phyloP scores from a whole-genome alignment of 306 rosid genomes.

The Cucurbita maxima region DNA sequence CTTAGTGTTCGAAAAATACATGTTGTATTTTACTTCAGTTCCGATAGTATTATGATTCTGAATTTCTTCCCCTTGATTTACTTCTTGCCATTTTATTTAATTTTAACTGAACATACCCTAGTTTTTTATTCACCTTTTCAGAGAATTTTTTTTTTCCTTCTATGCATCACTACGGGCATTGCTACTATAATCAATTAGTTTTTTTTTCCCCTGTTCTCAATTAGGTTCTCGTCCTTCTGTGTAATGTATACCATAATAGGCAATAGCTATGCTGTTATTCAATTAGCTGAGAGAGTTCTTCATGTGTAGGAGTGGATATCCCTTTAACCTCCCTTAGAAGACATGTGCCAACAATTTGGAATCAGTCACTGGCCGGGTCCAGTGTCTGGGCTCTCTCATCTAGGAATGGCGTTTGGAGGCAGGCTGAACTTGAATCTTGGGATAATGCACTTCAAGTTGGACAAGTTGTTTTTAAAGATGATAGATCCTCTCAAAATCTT shows the following conservation, averaged over 20 bases:
- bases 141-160: background rate
- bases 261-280: background rate
- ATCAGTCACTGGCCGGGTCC: constrained; percentile 58
- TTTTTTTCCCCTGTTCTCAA: background rate
- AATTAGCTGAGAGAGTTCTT: constrained; percentile 5
- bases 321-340: constrained; percentile 53
- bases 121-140: background rate
- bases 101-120: background rate
- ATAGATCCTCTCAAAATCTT: constrained; percentile 59
- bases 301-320: constrained; percentile 56
- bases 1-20: background rate
- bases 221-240: background rate
- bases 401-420: constrained; percentile 59
- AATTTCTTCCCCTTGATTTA: background rate
- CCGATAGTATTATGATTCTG: background rate
- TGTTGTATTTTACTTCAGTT: background rate
- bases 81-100: background rate
- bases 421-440: constrained; percentile 88
- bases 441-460: constrained; percentile 47
- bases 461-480: constrained; percentile 69
- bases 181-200: background rate
- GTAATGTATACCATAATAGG: background rate
- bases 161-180: background rate
- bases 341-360: constrained; percentile 61
- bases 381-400: constrained; percentile 64